These are phyloP conservation scores for Mortierella sp. DNA, from an alignment of 371 early-diverging fungal species.

Conservation along the genomic window DNA sequence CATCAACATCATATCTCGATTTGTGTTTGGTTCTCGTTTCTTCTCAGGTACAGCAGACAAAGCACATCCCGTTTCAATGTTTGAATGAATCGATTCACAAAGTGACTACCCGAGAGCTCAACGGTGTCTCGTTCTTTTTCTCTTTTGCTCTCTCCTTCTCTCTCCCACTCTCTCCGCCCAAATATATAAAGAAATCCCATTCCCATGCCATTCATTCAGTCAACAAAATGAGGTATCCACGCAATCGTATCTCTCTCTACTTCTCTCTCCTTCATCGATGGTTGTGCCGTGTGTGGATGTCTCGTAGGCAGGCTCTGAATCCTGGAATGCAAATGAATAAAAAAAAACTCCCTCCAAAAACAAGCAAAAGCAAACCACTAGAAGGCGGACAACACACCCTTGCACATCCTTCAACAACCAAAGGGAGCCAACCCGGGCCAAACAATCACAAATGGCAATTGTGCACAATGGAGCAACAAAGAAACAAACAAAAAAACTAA, in stretches of 20 bases:
- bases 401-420: neutral
- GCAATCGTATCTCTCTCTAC: neutral
- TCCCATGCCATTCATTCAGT: conserved; percentile 1
- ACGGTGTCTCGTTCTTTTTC: conserved; percentile 6
- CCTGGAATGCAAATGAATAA: conserved; percentile 7
- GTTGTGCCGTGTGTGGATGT: neutral
- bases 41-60: neutral
- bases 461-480: neutral
- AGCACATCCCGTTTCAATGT: neutral
- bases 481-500: neutral
- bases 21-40: neutral
- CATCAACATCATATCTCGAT: conserved; percentile 3
- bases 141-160: neutral
- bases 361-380: neutral
- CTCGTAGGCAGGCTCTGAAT: conserved; percentile 6
- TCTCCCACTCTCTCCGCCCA: conserved; percentile 7
- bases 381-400: neutral
- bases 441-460: neutral
- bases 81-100: neutral
- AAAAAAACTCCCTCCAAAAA: conserved; percentile 3
- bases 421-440: conserved; percentile 9
- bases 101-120: neutral
- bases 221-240: neutral
- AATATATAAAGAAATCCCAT: neutral
- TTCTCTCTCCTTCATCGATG: neutral